These are phyloP conservation scores for Ceriops zippeliana DNA, from an alignment of 345 rosid species.

Conservation along the genomic window DNA sequence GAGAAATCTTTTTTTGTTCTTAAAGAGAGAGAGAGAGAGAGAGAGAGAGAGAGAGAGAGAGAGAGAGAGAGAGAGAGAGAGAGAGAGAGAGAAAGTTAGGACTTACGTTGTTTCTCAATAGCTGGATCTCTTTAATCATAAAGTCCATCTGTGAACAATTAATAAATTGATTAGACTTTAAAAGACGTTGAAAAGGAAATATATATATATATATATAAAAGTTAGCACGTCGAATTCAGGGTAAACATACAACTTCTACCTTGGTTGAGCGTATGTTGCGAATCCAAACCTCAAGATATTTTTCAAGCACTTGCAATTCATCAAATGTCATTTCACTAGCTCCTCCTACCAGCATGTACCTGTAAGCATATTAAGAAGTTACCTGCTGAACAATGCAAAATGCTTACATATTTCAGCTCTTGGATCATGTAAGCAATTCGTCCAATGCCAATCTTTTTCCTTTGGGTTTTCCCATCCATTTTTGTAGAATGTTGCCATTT, in stretches of 20 bases:
- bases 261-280: slow-evolving; percentile 74
- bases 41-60: no score
- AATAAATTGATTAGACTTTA: background rate
- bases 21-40: no score
- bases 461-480: no score
- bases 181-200: background rate
- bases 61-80: no score
- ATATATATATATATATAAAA: background rate
- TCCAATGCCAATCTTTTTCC: no score
- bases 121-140: slow-evolving; percentile 75
- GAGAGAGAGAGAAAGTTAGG: background rate
- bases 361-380: slow-evolving; percentile 9
- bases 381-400: no score
- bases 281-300: slow-evolving; percentile 85
- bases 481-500: no score
- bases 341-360: slow-evolving; percentile 85
- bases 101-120: slow-evolving; percentile 67
- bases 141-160: slow-evolving; percentile 57
- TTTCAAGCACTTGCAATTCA: slow-evolving; percentile 72
- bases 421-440: no score
- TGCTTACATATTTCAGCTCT: no score
- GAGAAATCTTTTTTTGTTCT: no score
- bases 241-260: slow-evolving; percentile 34
- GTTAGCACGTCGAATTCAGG: no score
- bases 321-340: slow-evolving; percentile 60